Conservation (phyloP, 2,329 filamentous ascomycete genomes). For the Hypoxylon sp. region DNA sequence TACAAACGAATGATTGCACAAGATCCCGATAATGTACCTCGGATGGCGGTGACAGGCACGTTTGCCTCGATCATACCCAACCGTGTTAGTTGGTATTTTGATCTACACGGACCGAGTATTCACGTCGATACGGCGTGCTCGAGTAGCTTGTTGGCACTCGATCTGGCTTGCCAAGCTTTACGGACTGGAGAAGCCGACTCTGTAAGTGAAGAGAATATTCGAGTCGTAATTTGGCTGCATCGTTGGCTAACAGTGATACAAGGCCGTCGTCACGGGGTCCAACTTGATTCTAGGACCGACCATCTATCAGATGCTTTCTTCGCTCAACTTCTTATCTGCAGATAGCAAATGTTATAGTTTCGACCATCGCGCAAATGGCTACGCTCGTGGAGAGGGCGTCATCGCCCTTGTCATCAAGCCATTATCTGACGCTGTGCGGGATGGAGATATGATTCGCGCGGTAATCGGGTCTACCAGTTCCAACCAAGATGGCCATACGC, state of each 20-base stretch:
- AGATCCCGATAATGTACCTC: conserved; percentile 54
- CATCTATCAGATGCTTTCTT: conserved; percentile 46
- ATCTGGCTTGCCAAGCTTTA: conserved; percentile 48
- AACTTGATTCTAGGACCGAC: conserved; percentile 53
- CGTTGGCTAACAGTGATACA: neutral
- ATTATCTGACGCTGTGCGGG: conserved; percentile 60
- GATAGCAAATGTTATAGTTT: conserved; percentile 50
- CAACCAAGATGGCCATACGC: conserved; percentile 52
- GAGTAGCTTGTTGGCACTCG: conserved; percentile 53
- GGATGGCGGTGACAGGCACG: conserved; percentile 53
- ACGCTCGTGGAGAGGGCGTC: conserved; percentile 65
- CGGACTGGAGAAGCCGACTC: conserved; percentile 45
- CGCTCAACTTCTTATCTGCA: conserved; percentile 58
- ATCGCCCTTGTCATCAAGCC: conserved; percentile 65
- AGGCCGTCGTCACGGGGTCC: conserved; percentile 53
- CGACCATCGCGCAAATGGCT: conserved; percentile 50
- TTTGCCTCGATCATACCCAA: conserved; percentile 55
- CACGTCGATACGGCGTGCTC: conserved; percentile 58
- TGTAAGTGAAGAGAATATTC: conserved; percentile 27
- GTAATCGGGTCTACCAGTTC: conserved; percentile 53
- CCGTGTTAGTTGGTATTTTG: conserved; percentile 58
- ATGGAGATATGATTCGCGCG: conserved; percentile 56
- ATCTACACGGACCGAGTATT: conserved; percentile 55
- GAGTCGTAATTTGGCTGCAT: neutral
- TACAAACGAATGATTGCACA: conserved; percentile 51